Evolutionary conservation across 2,329 filamentous ascomycete genomes (phyloP), one percentile per base, ranked within the genome.

Genomic region (Pseudonectria buxi): DNA sequence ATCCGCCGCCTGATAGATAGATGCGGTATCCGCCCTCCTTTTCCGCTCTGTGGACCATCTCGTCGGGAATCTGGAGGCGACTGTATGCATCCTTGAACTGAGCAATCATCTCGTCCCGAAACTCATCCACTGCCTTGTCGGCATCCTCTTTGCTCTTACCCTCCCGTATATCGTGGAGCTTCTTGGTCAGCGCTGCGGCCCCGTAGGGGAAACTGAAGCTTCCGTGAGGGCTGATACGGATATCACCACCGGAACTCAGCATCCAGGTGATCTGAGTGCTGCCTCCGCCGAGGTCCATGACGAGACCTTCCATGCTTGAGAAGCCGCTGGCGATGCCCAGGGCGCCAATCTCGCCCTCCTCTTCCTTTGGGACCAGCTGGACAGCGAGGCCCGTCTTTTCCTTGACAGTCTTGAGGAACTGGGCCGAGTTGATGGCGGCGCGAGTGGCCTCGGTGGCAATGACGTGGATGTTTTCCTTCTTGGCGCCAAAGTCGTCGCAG

Each of bases 271-370:
- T 69, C 54, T 86, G 81, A 16, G 77, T 81, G 48, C 76, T 81
- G 3, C 81, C 81, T 13, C 81, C 80, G 12, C 81, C 81, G 2
- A 86, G 63, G 59, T 86, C 81, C 80, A 86, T 83, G 13, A 83
- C 77, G 15, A 86, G 57, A 0, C 81, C 81, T 30, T 68, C 68
- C n/a, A 83, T 70, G 24, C 62, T 58, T 2, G 67, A 65, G 43
- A 82, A 74, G 22, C 76, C 78, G 49, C 77, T 83, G 3, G 78
- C 81, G 13, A 84, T 72, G 1, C 81, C 81, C 50, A 80, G 56
- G 0, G 80, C 81, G 1, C 81, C 81, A 9, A 83, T 65, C 28
- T 70, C 62, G 0, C 80, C 81, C 51, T 86, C 81, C 14, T 78
- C 74, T 45, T 81, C 76, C 49, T 83, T 84, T 0, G 71, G 64